Percentiles rank a stretch among this genome's conserved stretches.
Evolutionary conservation across 768 basidiomycete species (phyloP).

Genomic region (Flagelloscypha sp.): DNA sequence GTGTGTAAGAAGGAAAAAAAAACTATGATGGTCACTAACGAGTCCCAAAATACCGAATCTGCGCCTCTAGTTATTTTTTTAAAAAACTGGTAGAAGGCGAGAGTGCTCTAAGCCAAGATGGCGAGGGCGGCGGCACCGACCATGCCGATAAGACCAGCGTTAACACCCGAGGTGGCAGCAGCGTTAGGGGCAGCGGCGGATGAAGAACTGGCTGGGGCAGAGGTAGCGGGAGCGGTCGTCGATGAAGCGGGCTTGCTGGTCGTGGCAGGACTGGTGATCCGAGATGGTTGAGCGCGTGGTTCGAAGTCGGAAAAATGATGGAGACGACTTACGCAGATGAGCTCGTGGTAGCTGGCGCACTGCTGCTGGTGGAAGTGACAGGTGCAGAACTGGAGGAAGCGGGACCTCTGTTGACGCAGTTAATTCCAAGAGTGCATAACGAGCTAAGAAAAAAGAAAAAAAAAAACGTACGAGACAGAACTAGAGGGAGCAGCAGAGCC

Average conservation of each 20-base stretch:
- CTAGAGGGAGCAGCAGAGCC: conserved; percentile 11
- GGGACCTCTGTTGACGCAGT: conserved; percentile 2
- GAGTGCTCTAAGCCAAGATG: conserved; percentile 14
- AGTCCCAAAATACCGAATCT: too few species aligned
- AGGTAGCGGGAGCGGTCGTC: conserved; percentile 3
- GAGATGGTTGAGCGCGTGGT: neutral
- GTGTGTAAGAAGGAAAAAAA: too few species aligned
- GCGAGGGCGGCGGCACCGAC: conserved; percentile 28
- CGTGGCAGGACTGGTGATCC: conserved; percentile 1
- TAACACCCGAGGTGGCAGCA: conserved; percentile 34
- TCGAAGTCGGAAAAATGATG: neutral
- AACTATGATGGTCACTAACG: too few species aligned
- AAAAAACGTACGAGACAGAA: conserved; percentile 3
- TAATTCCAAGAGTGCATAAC: too few species aligned
- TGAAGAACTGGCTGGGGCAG: conserved; percentile 21
- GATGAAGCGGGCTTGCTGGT: conserved; percentile 11
- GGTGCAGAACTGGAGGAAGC: conserved; percentile 4
- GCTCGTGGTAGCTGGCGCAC: conserved; percentile 6
- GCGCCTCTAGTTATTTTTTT: too few species aligned
- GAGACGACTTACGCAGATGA: conserved; percentile 4
- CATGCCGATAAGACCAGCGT: conserved; percentile 34
- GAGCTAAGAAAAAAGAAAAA: conserved; percentile 1
- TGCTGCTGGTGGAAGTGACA: conserved; percentile 3
- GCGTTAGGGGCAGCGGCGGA: conserved; percentile 22
- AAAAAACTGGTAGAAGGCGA: too few species aligned